phyloP scores from a whole-genome alignment of 768 basidiomycete species.

The Psilocybe subaeruginosa region DNA sequence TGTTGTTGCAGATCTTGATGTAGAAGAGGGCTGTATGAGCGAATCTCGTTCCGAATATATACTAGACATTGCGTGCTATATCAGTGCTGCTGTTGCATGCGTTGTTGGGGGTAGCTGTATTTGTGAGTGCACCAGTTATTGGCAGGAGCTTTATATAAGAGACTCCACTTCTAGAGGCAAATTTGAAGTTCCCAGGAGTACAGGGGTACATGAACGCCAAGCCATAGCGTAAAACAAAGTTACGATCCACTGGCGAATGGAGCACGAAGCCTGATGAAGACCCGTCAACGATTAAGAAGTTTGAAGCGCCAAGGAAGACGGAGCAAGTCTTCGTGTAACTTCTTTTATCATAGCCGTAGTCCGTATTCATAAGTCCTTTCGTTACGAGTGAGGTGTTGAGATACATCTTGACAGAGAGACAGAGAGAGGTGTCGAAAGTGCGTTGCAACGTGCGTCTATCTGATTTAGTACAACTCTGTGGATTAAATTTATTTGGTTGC shows the following conservation, averaged over 20 bases:
- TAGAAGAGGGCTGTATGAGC: constrained; percentile 12
- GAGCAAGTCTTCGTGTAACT: background rate
- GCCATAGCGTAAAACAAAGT: constrained; percentile 1
- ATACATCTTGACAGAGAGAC: too few relatives aligned
- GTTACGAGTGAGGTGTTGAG: too few relatives aligned
- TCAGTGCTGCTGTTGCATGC: background rate
- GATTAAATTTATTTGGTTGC: too few relatives aligned
- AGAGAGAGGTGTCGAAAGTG: too few relatives aligned
- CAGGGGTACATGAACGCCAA: constrained; percentile 10
- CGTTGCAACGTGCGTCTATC: too few relatives aligned
- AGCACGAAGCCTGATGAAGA: background rate
- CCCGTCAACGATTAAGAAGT: background rate
- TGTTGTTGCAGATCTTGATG: constrained; percentile 7
- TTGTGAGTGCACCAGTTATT: background rate
- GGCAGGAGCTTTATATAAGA: background rate
- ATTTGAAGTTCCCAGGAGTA: background rate
- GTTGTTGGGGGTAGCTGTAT: background rate
- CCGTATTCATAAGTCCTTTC: background rate
- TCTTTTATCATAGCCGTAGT: background rate
- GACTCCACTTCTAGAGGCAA: background rate
- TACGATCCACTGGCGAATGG: constrained; percentile 7
- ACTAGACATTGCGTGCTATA: constrained; percentile 8
- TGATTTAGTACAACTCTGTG: too few relatives aligned
- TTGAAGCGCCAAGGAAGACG: background rate
- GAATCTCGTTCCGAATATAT: constrained; percentile 19